These are phyloP conservation scores for Diutina scorzettiae DNA, from an alignment of 1,139 yeast species.

Conservation along the genomic window DNA sequence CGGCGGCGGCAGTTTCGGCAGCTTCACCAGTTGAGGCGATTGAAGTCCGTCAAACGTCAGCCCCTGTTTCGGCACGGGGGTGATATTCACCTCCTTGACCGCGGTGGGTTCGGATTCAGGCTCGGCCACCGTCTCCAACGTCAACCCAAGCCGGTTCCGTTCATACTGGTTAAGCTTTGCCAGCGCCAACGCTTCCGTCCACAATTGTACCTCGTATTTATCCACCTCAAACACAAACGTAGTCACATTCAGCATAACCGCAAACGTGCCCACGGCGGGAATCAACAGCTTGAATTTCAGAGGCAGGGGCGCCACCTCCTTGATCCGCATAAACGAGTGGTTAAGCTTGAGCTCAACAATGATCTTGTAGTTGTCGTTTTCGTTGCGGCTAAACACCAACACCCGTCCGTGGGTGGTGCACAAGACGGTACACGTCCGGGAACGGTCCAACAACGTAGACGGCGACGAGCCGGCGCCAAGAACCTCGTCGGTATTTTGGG, in stretches of 20 bases:
- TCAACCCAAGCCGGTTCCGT: slow-evolving; percentile 15
- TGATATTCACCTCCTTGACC: neutral
- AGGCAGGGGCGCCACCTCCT: slow-evolving; percentile 34
- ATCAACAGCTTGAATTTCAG: slow-evolving; percentile 21
- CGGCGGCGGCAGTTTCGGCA: neutral
- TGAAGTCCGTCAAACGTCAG: neutral
- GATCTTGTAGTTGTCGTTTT: slow-evolving; percentile 24
- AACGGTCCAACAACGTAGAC: slow-evolving; percentile 19
- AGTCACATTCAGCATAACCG: slow-evolving; percentile 28
- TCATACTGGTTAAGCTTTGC: slow-evolving; percentile 38
- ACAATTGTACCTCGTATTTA: slow-evolving; percentile 35
- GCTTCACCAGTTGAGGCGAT: neutral
- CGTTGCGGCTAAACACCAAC: slow-evolving; percentile 31
- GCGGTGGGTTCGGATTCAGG: neutral
- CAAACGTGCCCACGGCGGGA: slow-evolving; percentile 39
- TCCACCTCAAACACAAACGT: slow-evolving; percentile 50
- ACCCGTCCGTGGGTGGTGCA: slow-evolving; percentile 48
- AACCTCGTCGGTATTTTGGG: slow-evolving; percentile 4
- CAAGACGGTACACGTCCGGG: slow-evolving; percentile 33
- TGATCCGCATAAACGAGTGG: slow-evolving; percentile 38
- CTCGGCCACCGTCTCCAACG: neutral
- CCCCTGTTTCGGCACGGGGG: neutral
- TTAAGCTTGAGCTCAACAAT: slow-evolving; percentile 38
- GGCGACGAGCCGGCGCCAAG: neutral
- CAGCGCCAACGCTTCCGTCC: slow-evolving; percentile 46